Conservation (phyloP, 2,329 filamentous ascomycete genomes). For the Cladosporium sp. region DNA sequence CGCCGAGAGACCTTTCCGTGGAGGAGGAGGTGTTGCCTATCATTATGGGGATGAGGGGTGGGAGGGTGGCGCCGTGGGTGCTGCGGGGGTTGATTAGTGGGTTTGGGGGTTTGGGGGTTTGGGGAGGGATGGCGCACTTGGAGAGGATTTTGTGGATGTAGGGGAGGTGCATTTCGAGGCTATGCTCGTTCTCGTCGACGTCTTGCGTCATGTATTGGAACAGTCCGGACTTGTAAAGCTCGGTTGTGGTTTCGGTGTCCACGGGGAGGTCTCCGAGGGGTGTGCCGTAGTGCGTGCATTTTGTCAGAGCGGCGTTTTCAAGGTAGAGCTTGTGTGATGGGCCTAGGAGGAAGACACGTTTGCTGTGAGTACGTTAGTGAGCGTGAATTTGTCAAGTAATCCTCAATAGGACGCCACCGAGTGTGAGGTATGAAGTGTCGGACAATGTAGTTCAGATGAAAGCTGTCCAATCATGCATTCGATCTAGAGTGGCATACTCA, state of each 20-base stretch:
- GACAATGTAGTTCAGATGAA: no score
- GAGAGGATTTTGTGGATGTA: slow-evolving; percentile 80
- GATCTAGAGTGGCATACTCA: slow-evolving; percentile 35
- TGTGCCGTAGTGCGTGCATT: slow-evolving; percentile 66
- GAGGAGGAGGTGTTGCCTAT: slow-evolving; percentile 67
- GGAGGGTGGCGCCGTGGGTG: slow-evolving; percentile 51
- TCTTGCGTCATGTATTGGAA: slow-evolving; percentile 62
- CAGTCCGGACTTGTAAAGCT: slow-evolving; percentile 50
- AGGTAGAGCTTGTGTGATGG: slow-evolving; percentile 89
- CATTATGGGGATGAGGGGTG: slow-evolving; percentile 78
- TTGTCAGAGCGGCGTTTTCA: slow-evolving; percentile 69
- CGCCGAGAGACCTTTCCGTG: slow-evolving; percentile 66
- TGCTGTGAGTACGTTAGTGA: slow-evolving; percentile 43
- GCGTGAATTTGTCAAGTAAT: no score
- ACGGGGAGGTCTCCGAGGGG: slow-evolving; percentile 68
- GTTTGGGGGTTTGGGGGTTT: neutral
- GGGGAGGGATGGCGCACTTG: slow-evolving; percentile 30
- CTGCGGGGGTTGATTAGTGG: slow-evolving; percentile 18
- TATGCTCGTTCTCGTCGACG: slow-evolving; percentile 81
- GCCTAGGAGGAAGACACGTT: slow-evolving; percentile 86
- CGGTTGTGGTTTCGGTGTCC: slow-evolving; percentile 53
- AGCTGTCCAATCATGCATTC: no score
- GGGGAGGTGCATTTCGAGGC: slow-evolving; percentile 92
- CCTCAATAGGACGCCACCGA: no score
- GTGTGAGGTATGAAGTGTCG: no score